Base-by-base conservation (phyloP, 192 early-diverging fungal species). In the Podila verticillata region DNA sequence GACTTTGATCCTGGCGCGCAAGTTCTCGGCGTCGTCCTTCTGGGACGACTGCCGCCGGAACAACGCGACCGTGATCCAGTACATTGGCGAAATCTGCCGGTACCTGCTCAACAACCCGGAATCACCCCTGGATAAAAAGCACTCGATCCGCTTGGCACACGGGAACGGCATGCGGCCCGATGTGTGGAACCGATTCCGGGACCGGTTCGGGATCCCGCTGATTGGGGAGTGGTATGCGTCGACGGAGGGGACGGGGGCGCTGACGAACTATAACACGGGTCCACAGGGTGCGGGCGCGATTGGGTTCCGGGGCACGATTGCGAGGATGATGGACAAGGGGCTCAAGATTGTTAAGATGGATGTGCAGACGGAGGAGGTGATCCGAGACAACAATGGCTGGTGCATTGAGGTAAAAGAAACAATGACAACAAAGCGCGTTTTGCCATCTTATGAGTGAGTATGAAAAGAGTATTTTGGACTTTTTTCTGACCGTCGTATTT, bases 111-210 rank as follows among this genome's bases (percentile, higher is more conserved):
- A 74, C 60, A 70, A 75, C 28, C 89, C 91, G 6, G 60, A 80
- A 10, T 73, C 75, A n/a, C 79, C 87, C 12, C 48, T 75, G n/a
- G 91, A 92, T 24, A 86, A 81, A 31, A 61, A 75, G 9, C 92
- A 93, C 57, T 69, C 73, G 0, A 72, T 93, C 28, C 78, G 88
- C 12, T 34, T 91, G 31, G 87, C 85, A 5, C 86, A 89, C 56
- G 92, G 92, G 39, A 93, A 93, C 61, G 92, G 92, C 6, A 86
- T 93, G 83, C 68, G 91, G 10, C 88, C 86, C n/a, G 92, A 93
- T 60, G 88, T 93, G 19, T 93, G 92, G 92, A 80, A 61, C 22
- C 71, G 69, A 10, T 91, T 93, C 72, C 84, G 84, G 61, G 81
- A 87, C 17, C 83, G 92, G 24, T 93, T 92, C 67, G 82, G 74